Evolutionary conservation across 352 stramenopile genomes (phyloP), one percentile per base, ranked within the genome.

Genomic region (Pythium phragmiticola): DNA sequence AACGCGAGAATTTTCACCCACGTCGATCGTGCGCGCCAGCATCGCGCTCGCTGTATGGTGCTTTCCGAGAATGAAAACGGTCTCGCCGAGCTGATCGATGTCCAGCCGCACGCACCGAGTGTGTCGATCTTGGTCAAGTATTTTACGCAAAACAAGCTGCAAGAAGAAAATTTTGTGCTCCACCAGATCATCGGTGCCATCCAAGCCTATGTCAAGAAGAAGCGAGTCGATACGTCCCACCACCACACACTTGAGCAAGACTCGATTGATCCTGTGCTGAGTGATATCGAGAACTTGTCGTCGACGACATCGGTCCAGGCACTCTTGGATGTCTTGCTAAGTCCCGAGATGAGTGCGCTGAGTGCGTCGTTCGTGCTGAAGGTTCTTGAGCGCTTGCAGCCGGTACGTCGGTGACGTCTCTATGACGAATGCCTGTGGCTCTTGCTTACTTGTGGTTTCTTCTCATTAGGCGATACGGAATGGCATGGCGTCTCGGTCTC

Each of bases 161-260:
- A 95, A 69, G 84, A 95, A 58, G 86, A 95, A 50, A 89, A 88
- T n/a, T 95, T 92, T 48, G 53, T 91, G 33, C 60, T 95, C 50
- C 84, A 95, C 23, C 86, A 95, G 62, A 73, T 95, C 12, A 84
- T 91, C 26, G 81, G 80, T 7, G 72, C 74, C 3, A 72, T 95
- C 14, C 82, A 89, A 56, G 73, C 79, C n/a, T 89, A 82, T 39
- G 82, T 84, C 21, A 90, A 88, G 65, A 86, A 86, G 66, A 88
- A 82, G 63, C 66, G 68, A 42, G 48, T 58, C 0, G 69, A 87
- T 47, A 48, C 64, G 2, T 53, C 57, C 1, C 69, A 39, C 7
- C 34, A 39, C 34, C 34, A 78, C 50, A 77, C 73, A 0, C 60
- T 88, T 13, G 78, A 84, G 36, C 75, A 88, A 65, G 79, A 88